Base-by-base conservation (phyloP, 352 stramenopile species). In the Thalassiosira livingstoniorum region DNA sequence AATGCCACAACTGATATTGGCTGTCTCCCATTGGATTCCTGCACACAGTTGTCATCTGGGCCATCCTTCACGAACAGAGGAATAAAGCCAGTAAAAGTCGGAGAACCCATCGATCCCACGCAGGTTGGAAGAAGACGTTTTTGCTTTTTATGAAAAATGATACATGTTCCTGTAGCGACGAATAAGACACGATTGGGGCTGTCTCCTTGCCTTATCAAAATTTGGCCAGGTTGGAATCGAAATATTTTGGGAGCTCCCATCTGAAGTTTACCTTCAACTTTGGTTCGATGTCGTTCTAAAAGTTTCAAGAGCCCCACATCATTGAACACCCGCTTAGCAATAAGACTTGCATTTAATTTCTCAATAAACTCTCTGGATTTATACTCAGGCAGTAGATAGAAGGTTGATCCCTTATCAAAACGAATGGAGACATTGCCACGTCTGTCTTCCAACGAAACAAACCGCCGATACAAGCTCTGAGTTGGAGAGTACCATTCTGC, bases 371-470 rank as follows among this genome's bases (percentile, higher is more conserved):
- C 10, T 34, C 39, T 4, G 21, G 62, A 70, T 70, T 57, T 45
- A 7, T 4, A 3, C 62, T 34, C 37, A 21, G 62, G 37, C 18
- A 70, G 39, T 15, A 55, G 2, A 13, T 58, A 5, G 23, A 58
- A 70, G 23, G 32, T 70, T 4, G 62, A n/a, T n/a, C 62, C 62
- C 39, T 70, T 70, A 37, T 57, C 2, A 57, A 70, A 70, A 21
- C 29, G 62, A 57, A 64, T 42, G 27, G 13, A n/a, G 5, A 64
- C 55, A 42, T 64, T 42, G 23, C 55, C 55, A 21, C 25, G 55
- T 64, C 25, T 7, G 4, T 64, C 31, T 64, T 64, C 13, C 7
- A 34, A 31, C n/a, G 55, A 42, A 5, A 64, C 55, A 42, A 64
- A 64, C 31, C 55, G 55, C 32, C 31, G 55, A 42, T 64, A 64